These are phyloP conservation scores for Gracilaria vermiculophylla DNA, from an alignment of 23 red algal species.

Conservation along the genomic window DNA sequence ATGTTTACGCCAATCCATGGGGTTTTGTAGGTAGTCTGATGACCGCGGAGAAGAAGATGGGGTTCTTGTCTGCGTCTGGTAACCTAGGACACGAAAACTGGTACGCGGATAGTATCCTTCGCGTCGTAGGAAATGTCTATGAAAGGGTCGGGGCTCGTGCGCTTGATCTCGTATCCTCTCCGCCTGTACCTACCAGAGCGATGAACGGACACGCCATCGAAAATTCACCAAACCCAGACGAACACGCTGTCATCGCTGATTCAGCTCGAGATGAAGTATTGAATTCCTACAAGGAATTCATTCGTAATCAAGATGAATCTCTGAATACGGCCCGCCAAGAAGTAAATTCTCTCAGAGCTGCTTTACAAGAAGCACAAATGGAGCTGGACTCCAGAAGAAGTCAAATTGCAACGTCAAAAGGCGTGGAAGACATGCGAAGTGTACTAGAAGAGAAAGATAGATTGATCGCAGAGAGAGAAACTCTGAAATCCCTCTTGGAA, in stretches of 20 bases:
- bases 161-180: conserved; percentile 11
- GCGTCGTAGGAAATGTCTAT: conserved; percentile 70
- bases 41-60: background rate
- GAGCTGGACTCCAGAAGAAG: conserved; percentile 38
- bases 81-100: conserved; percentile 67
- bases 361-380: conserved; percentile 57
- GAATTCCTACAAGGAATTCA: conserved; percentile 85
- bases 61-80: conserved; percentile 12
- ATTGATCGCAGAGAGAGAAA: background rate
- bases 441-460: conserved; percentile 22
- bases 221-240: background rate
- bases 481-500: conserved; percentile 49
- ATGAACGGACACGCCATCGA: conserved; percentile 29
- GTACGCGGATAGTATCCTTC: conserved; percentile 36
- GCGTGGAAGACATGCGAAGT: background rate
- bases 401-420: background rate
- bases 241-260: conserved; percentile 17
- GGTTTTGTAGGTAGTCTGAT: conserved; percentile 16
- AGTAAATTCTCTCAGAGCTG: conserved; percentile 25
- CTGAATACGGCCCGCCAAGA: conserved; percentile 45
- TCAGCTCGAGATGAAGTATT: conserved; percentile 55
- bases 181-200: background rate
- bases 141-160: conserved; percentile 11
- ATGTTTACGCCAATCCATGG: conserved; percentile 11
- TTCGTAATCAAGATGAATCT: conserved; percentile 73